phyloP scores from a whole-genome alignment of 805 yeast species.

The Starmerella geochares region DNA sequence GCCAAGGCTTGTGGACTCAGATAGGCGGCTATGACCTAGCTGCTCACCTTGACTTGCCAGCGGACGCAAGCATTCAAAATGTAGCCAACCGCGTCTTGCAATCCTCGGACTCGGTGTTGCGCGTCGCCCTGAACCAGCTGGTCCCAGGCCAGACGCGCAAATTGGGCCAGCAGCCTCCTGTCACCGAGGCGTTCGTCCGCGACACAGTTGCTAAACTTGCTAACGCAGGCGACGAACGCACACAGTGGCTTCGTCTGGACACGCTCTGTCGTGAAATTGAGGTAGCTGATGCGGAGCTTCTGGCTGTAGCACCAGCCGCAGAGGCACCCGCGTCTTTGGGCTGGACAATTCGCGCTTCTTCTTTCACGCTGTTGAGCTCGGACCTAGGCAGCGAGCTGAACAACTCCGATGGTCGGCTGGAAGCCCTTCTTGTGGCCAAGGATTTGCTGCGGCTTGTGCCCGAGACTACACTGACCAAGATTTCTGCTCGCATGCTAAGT shows the following conservation, averaged over 20 bases:
- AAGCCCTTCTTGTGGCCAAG: conserved; percentile 6
- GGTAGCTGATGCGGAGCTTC: conserved; percentile 49
- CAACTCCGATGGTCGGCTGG: background rate
- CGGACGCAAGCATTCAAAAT: background rate
- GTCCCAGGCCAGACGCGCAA: background rate
- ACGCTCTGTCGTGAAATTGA: conserved; percentile 63
- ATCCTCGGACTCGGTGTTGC: background rate
- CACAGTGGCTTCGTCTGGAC: conserved; percentile 60
- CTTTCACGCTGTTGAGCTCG: conserved; percentile 10
- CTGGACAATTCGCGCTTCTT: conserved; percentile 19
- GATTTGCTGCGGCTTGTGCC: conserved; percentile 7
- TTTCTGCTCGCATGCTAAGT: conserved; percentile 6
- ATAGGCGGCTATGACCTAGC: conserved; percentile 12
- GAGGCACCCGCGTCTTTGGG: conserved; percentile 8
- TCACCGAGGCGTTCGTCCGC: background rate
- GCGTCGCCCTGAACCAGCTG: conserved; percentile 1
- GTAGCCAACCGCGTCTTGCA: conserved; percentile 1
- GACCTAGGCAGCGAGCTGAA: background rate
- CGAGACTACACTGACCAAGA: background rate
- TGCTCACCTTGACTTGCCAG: conserved; percentile 8
- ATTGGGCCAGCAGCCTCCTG: background rate
- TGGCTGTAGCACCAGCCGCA: conserved; percentile 36
- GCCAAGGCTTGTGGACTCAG: conserved; percentile 8
- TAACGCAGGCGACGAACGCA: conserved; percentile 30
- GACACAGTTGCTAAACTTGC: background rate